Evolutionary conservation across 768 basidiomycete genomes (phyloP), one percentile per base, ranked within the genome.

Genomic region (Termitomyces sp.): DNA sequence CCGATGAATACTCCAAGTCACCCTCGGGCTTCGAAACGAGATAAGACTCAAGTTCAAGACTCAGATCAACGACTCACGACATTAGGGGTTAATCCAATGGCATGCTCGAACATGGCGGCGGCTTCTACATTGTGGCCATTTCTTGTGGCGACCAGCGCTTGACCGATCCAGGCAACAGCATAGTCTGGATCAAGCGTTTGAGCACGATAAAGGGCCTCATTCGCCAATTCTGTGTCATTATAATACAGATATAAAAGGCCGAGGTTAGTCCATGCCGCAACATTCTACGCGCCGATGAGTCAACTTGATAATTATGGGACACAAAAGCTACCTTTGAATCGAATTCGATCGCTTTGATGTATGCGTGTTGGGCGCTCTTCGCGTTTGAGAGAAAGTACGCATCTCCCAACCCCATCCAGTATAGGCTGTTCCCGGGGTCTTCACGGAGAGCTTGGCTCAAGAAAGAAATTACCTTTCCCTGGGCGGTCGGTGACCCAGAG

Each of bases 131-230:
- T 68, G 53, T 91, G 81, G 4, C 80, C 82, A 55, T 84, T 82
- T 32, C 71, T 66, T 17, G 76, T 78, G 44, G 90, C 90, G 42
- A 92, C 77, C 25, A 92, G 70, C 4, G 83, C 89, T 68, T 95
- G 95, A 1, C 94, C 97, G 21, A 96, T 78, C 97, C 97, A 99
- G 8, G 94, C 87, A 21, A 86, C 66, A 0, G 89, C 80, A 71
- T 87, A 89, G 66, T 98, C 96, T 7, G 96, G 92, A 74, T 98
- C 95, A 43, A 95, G 78, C 17, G 89, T 86, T 69, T 98, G 97
- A 10, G 95, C 93, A 56, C 86, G 86, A 65, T 86, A 80, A 63
- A 99, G 84, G 1, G 91, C 87, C 65, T 95, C 86, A 62, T 88
- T 89, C 0, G 96, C 92, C 32, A 98, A 75, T 49, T 93, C 89